Conservation (phyloP, 148 eudicot genomes). For the Camellia lanceoleosa region DNA sequence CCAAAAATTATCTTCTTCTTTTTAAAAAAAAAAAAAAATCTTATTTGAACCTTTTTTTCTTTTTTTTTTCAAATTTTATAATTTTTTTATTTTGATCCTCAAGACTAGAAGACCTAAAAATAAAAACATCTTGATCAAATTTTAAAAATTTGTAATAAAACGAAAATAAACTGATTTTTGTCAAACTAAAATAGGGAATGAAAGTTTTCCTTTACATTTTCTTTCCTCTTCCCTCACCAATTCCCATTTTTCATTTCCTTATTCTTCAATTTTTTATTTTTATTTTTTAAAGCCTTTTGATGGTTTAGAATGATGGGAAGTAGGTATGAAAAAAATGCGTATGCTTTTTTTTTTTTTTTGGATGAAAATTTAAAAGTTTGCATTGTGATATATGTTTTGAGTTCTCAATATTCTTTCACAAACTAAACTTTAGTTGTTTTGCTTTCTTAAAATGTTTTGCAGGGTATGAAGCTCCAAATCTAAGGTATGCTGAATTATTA, state of each 20-base stretch:
- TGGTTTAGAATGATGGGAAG: neutral
- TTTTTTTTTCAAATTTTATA: no score
- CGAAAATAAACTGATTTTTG: no score
- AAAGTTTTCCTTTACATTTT: neutral
- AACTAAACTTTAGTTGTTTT: neutral
- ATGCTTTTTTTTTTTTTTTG: neutral
- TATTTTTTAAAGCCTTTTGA: no score
- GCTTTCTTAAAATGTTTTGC: constrained; percentile 15
- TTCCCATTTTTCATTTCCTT: neutral
- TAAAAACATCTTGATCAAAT: no score
- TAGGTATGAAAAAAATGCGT: neutral
- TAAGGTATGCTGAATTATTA: constrained; percentile 40
- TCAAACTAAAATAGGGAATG: neutral
- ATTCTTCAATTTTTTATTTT: neutral
- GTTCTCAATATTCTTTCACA: neutral
- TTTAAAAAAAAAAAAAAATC: no score
- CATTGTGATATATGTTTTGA: neutral
- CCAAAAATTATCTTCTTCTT: no score
- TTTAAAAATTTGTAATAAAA: no score
- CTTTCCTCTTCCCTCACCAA: neutral
- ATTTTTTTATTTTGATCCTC: no score
- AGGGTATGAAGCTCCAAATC: constrained; percentile 70
- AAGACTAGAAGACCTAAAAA: no score
- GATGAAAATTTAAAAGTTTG: neutral
- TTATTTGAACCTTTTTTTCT: no score